Evolutionary conservation across 139 green algal genomes (phyloP).

Genomic region (Spirogloea muscicola): DNA sequence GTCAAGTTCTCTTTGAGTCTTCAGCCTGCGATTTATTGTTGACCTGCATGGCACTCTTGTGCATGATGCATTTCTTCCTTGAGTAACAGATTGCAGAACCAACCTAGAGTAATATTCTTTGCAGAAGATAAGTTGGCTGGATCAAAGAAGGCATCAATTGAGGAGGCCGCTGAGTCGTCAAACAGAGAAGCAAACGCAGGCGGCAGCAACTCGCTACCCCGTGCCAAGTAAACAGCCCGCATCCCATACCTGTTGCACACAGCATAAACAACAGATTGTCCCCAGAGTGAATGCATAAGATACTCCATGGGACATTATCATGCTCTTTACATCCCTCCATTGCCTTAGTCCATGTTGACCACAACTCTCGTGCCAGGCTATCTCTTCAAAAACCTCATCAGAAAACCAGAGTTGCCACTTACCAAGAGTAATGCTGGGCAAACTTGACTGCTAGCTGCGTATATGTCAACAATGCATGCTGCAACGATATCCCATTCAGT

Average conservation of each 20-base stretch:
- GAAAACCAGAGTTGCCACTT: neutral
- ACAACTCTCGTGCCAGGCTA: neutral
- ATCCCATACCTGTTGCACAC: slow-evolving; percentile 31
- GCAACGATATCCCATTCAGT: slow-evolving; percentile 31
- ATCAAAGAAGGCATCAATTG: slow-evolving; percentile 44
- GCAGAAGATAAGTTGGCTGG: neutral
- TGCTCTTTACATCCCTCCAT: neutral
- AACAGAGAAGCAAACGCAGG: slow-evolving; percentile 36
- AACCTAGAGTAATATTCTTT: neutral
- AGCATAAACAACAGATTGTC: neutral
- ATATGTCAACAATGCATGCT: slow-evolving; percentile 22
- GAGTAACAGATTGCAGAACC: neutral
- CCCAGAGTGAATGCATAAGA: neutral
- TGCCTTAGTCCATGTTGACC: neutral
- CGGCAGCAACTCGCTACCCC: slow-evolving; percentile 15
- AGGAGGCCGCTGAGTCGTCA: slow-evolving; percentile 35
- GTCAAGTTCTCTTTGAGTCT: neutral
- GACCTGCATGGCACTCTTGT: neutral
- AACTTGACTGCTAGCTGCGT: slow-evolving; percentile 33
- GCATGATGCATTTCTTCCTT: neutral
- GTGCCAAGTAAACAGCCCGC: slow-evolving; percentile 29
- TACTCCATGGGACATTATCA: neutral
- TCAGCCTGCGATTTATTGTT: neutral
- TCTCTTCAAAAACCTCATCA: neutral
- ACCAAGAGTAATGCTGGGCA: slow-evolving; percentile 42